Evolutionary conservation across 805 yeast genomes (phyloP).

Genomic region (Candida stauntonica): DNA sequence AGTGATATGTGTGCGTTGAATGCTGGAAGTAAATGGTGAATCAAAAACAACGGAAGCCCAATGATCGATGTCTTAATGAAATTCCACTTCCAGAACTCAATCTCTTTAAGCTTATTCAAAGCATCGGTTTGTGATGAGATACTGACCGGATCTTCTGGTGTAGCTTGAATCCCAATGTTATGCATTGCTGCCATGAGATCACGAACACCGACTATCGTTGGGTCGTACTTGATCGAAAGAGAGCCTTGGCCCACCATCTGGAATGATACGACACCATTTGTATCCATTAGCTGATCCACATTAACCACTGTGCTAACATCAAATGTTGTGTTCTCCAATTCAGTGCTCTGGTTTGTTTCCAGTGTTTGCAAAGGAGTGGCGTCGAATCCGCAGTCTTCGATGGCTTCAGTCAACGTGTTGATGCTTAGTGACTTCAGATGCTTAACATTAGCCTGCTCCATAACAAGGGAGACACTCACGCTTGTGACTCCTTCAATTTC

Average conservation of each 20-base stretch:
- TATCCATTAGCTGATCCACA: slow-evolving; percentile 34
- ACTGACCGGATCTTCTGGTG: slow-evolving; percentile 43
- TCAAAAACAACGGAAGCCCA: slow-evolving; percentile 58
- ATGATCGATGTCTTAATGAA: slow-evolving; percentile 47
- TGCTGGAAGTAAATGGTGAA: slow-evolving; percentile 46
- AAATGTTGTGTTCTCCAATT: slow-evolving; percentile 8
- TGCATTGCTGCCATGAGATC: slow-evolving; percentile 50
- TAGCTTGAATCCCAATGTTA: slow-evolving; percentile 51
- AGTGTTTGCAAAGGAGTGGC: slow-evolving; percentile 30
- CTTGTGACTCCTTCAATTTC: slow-evolving; percentile 44
- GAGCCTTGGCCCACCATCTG: slow-evolving; percentile 10
- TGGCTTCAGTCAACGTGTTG: slow-evolving; percentile 40
- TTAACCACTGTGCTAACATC: slow-evolving; percentile 43
- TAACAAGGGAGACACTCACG: slow-evolving; percentile 66
- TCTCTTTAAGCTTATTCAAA: slow-evolving; percentile 67
- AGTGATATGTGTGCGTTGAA: slow-evolving; percentile 27
- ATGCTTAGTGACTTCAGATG: slow-evolving; percentile 37
- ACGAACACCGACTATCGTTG: slow-evolving; percentile 56
- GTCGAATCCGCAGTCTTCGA: slow-evolving; percentile 79
- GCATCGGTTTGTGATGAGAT: slow-evolving; percentile 64
- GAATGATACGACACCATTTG: slow-evolving; percentile 29
- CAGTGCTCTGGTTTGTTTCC: background rate
- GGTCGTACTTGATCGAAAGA: slow-evolving; percentile 43
- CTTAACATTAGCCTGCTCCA: slow-evolving; percentile 63
- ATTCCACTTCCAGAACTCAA: slow-evolving; percentile 61